phyloP scores from a whole-genome alignment of 148 eudicot genomes.

The Linanthus parryae region DNA sequence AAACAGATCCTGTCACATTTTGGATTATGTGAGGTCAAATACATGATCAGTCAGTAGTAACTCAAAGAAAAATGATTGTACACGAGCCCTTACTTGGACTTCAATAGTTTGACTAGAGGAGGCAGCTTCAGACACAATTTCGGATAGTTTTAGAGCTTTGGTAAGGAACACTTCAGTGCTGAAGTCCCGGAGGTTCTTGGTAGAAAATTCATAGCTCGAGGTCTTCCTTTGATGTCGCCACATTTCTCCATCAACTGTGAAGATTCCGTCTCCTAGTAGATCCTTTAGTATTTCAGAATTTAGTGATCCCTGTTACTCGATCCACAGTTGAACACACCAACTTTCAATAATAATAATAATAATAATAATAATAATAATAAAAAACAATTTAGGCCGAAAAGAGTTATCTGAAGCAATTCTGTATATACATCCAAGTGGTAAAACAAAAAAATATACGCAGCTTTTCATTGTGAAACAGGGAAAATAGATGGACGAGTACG shows the following conservation, averaged over 20 bases:
- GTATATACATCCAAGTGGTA: too few species aligned
- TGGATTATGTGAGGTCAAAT: too few species aligned
- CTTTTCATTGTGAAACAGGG: too few species aligned
- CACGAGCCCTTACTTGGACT: conserved; percentile 15
- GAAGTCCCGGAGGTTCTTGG: conserved; percentile 15
- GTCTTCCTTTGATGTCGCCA: conserved; percentile 19
- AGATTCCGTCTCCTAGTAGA: conserved; percentile 17
- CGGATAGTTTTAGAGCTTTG: conserved; percentile 8
- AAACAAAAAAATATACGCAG: too few species aligned
- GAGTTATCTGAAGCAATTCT: too few species aligned
- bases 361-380: too few species aligned
- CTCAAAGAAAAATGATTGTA: not conserved
- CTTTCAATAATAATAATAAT: too few species aligned
- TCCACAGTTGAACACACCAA: too few species aligned
- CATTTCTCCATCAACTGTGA: conserved; percentile 17
- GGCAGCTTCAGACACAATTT: conserved; percentile 3
- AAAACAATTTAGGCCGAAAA: too few species aligned
- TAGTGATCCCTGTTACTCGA: conserved; percentile 15
- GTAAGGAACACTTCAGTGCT: conserved; percentile 15
- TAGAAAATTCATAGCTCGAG: conserved; percentile 20
- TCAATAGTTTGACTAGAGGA: conserved; percentile 10
- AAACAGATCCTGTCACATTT: conserved; percentile 27
- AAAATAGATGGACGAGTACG: too few species aligned
- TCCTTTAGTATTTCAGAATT: conserved; percentile 8
- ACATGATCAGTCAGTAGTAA: too few species aligned